Conservation (phyloP, 139 green algal species). For the Chlamydomonas eustigma region DNA sequence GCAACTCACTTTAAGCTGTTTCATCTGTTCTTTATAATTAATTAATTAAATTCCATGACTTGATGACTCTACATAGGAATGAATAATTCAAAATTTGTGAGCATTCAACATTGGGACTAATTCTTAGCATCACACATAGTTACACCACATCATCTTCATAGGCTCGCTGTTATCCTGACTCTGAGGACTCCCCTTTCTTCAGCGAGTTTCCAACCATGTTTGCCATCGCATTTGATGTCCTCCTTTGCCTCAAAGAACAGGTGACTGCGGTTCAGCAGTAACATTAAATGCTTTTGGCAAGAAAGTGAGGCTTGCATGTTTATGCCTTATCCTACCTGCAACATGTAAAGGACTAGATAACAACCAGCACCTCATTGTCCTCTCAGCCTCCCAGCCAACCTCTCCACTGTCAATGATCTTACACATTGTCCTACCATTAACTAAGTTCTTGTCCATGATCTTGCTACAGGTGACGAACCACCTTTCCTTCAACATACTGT, state of each 20-base stretch:
- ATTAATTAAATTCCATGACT: too few relatives aligned
- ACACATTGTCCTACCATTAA: too few relatives aligned
- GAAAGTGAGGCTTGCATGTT: not conserved
- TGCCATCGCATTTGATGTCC: conserved; percentile 1
- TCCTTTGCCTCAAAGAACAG: not conserved
- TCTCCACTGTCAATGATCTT: too few relatives aligned
- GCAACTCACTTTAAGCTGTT: too few relatives aligned
- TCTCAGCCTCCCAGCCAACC: not conserved
- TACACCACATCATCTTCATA: not conserved
- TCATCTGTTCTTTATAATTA: too few relatives aligned
- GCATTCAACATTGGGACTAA: too few relatives aligned
- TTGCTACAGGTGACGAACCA: not conserved
- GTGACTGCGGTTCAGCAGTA: not conserved
- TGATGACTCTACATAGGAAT: too few relatives aligned
- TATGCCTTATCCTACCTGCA: not conserved
- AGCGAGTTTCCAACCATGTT: conserved; percentile 4
- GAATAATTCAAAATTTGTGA: too few relatives aligned
- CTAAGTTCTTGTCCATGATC: too few relatives aligned
- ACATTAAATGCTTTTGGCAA: not conserved
- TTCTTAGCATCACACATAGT: too few relatives aligned
- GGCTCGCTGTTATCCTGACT: conserved; percentile 8
- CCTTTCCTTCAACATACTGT: not conserved
- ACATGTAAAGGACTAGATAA: not conserved
- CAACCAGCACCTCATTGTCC: not conserved
- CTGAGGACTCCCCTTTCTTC: conserved; percentile 2